phyloP scores from a whole-genome alignment of 805 yeast genomes.

The Lachancea fermentati region DNA sequence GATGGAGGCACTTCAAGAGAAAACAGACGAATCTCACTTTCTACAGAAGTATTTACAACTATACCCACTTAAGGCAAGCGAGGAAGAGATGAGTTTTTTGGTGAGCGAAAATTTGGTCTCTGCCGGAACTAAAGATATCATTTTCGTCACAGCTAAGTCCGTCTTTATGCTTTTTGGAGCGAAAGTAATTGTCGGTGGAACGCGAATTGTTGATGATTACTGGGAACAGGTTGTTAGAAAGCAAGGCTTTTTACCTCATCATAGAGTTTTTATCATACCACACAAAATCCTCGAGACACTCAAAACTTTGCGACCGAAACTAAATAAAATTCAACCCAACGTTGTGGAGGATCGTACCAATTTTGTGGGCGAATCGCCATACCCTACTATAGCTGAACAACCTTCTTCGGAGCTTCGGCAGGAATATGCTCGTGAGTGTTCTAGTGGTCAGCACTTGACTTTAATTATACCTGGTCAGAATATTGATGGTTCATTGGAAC shows the following conservation, averaged over 20 bases:
- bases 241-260: constrained; percentile 41
- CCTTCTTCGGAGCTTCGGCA: constrained; percentile 22
- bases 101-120: constrained; percentile 26
- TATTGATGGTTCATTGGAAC: constrained; percentile 29
- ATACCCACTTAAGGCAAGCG: constrained; percentile 33
- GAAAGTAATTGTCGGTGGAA: constrained; percentile 40
- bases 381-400: constrained; percentile 24
- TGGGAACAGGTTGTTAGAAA: constrained; percentile 43
- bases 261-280: constrained; percentile 36
- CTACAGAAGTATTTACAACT: constrained; percentile 38
- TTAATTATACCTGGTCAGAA: constrained; percentile 29
- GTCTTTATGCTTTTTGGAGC: constrained; percentile 49
- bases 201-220: constrained; percentile 48
- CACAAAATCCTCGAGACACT: constrained; percentile 11
- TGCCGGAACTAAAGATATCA: constrained; percentile 21
- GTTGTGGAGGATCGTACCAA: constrained; percentile 1
- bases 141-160: constrained; percentile 38
- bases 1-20: constrained; percentile 39
- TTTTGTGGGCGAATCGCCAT: constrained; percentile 18
- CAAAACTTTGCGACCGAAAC: constrained; percentile 17
- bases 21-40: constrained; percentile 45
- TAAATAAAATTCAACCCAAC: constrained; percentile 5
- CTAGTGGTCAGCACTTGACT: constrained; percentile 23
- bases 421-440: constrained; percentile 19
- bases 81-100: constrained; percentile 36